phyloP scores from a whole-genome alignment of 2,329 filamentous ascomycete species.

The Pseudogymnoascus sp. region DNA sequence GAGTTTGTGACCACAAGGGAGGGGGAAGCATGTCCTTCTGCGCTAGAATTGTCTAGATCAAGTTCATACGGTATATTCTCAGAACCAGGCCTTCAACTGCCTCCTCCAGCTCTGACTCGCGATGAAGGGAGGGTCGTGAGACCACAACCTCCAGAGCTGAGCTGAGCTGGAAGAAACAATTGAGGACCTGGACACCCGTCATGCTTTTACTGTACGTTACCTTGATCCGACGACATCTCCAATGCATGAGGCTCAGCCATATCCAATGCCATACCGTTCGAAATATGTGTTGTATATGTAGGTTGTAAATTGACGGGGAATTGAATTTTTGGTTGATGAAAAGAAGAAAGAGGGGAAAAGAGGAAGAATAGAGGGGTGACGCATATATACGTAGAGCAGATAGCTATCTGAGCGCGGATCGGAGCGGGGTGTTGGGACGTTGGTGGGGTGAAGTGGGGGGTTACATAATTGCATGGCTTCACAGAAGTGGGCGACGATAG shows the following conservation, averaged over 20 bases:
- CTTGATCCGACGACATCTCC: constrained; percentile 35
- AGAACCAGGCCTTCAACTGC: constrained; percentile 43
- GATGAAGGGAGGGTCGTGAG: constrained; percentile 13
- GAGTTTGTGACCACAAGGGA: constrained; percentile 38
- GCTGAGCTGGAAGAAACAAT: constrained; percentile 14
- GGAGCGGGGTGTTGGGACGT: background rate
- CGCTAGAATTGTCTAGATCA: constrained; percentile 85
- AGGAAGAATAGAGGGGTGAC: background rate
- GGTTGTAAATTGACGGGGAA: background rate
- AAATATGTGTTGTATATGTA: background rate
- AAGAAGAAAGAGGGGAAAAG: background rate
- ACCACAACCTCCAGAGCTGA: constrained; percentile 11
- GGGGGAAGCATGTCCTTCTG: constrained; percentile 69
- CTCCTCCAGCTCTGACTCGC: constrained; percentile 16
- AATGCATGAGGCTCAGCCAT: constrained; percentile 24
- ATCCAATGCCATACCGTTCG: constrained; percentile 10
- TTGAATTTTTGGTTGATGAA: background rate
- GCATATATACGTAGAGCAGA: background rate
- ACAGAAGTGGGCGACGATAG: constrained; percentile 2
- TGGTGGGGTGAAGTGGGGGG: constrained; percentile 3
- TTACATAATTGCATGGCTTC: constrained; percentile 6
- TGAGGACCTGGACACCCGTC: constrained; percentile 29
- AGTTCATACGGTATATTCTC: constrained; percentile 76
- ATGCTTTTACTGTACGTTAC: constrained; percentile 37
- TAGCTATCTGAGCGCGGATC: constrained; percentile 1